These are phyloP conservation scores for Malassezia caprae DNA, from an alignment of 1,284 basidiomycete genomes.

Conservation along the genomic window DNA sequence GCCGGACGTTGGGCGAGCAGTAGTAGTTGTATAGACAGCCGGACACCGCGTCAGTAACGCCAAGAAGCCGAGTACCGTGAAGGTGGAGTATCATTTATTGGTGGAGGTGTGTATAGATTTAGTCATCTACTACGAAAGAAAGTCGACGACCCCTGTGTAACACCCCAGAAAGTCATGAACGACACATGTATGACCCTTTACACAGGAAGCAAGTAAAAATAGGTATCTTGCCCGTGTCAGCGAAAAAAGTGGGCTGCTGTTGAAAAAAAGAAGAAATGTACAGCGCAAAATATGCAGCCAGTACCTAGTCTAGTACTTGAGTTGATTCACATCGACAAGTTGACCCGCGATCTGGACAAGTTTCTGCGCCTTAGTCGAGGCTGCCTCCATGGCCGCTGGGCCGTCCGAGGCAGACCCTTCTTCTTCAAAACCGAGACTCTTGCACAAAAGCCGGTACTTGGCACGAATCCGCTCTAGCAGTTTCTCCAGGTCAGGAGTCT, in stretches of 20 bases:
- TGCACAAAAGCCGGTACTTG: conserved; percentile 74
- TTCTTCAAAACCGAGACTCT: conserved; percentile 57
- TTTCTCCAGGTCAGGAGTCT: conserved; percentile 56
- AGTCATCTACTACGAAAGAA: not conserved
- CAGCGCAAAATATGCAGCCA: not conserved
- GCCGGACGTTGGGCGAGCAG: not conserved
- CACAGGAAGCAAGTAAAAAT: not conserved
- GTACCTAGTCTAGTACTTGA: conserved; percentile 6
- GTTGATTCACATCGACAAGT: conserved; percentile 10
- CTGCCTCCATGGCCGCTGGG: not conserved
- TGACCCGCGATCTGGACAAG: conserved; percentile 7
- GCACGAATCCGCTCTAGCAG: conserved; percentile 75
- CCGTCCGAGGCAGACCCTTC: not conserved
- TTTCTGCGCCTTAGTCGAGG: not conserved
- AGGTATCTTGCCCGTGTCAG: conserved; percentile 1
- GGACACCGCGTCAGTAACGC: not conserved
- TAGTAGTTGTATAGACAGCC: not conserved
- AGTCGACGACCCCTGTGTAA: not conserved
- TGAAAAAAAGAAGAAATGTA: not conserved
- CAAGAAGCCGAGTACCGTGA: not conserved
- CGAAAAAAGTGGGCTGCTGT: not conserved
- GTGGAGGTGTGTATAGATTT: not conserved
- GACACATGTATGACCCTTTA: too few species aligned
- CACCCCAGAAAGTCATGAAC: too few species aligned
- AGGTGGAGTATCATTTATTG: not conserved